Evolutionary conservation across 2,329 filamentous ascomycete species (phyloP), one percentile per base, ranked within the genome.

Genomic region (Colletotrichum salicis): DNA sequence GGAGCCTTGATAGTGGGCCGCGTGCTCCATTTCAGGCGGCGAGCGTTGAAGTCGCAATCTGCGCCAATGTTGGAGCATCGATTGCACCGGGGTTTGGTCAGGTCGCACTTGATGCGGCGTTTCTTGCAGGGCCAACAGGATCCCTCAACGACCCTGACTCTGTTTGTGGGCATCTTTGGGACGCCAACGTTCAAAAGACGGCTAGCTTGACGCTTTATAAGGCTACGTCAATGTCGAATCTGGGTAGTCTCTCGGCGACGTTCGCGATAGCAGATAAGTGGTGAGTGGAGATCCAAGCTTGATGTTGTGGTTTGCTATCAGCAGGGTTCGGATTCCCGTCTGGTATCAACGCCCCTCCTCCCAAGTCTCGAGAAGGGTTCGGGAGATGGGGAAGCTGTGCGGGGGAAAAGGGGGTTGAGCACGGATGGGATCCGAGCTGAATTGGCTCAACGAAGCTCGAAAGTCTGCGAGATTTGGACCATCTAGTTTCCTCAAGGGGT

Each of bases 11-110:
- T 79, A 4, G 79, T 76, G 0, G 80, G 80, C 0, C 81, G 78
- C 0, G 83, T 82, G 62, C 81, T 84, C 84, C 84, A 85, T 69
- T 81, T 79, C 51, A 85, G 78, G 10, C 83, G 76, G 0, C 83
- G 78, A 29, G 81, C 78, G 72, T 81, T 83, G 72, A 82, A 83
- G 71, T 73, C 73, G 61, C 73, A 74, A 6, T 67, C 62, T 6
- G 67, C 63, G 2, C 67, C 62, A 19, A 64, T 61, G 51, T 74
- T 74, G 48, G 71, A 74, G 73, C 81, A 83, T 62, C 81, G 78
- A 41, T 74, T 64, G 67, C 81, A 82, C 5, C 70, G 71, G 4
- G 81, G 81, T 33, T 76, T 77, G 51, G 73, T 75, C 74, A 82
- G 80, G 64, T 82, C 81, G 61, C 72, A 74, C 73, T 82, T 82